Percentiles rank a stretch among this genome's conserved stretches.
phyloP scores from a whole-genome alignment of 768 basidiomycete genomes.

The Phlegmacium glaucopus region DNA sequence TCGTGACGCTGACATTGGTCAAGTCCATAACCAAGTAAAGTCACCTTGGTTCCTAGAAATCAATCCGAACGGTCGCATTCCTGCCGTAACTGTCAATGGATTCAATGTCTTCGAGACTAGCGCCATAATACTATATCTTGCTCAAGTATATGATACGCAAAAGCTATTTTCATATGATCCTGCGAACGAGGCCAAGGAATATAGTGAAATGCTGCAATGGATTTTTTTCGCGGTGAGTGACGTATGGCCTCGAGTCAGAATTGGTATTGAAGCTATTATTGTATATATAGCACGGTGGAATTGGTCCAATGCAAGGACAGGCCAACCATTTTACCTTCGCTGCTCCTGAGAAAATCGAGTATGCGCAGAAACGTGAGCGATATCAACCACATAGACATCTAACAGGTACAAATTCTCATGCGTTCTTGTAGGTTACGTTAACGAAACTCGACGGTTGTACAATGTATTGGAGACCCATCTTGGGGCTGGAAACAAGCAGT shows the following conservation, averaged over 20 bases:
- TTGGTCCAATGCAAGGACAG: constrained; percentile 90
- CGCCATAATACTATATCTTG: constrained; percentile 78
- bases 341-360: constrained; percentile 65
- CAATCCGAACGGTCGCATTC: constrained; percentile 73
- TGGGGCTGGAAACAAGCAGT: constrained; percentile 67
- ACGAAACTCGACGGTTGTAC: constrained; percentile 81
- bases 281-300: constrained; percentile 60
- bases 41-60: constrained; percentile 70
- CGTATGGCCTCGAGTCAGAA: not conserved
- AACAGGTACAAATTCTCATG: not conserved
- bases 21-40: constrained; percentile 57
- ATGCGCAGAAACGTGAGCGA: constrained; percentile 53
- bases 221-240: constrained; percentile 68
- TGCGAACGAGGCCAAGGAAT: constrained; percentile 45
- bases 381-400: constrained; percentile 1
- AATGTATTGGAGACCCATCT: constrained; percentile 76
- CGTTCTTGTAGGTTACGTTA: constrained; percentile 64
- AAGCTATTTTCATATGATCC: constrained; percentile 63
- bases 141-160: constrained; percentile 74
- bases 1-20: constrained; percentile 15
- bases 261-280: not conserved
- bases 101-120: constrained; percentile 73
- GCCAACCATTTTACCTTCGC: constrained; percentile 64
- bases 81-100: constrained; percentile 58
- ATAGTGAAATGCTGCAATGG: constrained; percentile 78